Evolutionary conservation across 345 rosid genomes (phyloP), one percentile per base, ranked within the genome.

Genomic region (Mallotus nudiflorus): DNA sequence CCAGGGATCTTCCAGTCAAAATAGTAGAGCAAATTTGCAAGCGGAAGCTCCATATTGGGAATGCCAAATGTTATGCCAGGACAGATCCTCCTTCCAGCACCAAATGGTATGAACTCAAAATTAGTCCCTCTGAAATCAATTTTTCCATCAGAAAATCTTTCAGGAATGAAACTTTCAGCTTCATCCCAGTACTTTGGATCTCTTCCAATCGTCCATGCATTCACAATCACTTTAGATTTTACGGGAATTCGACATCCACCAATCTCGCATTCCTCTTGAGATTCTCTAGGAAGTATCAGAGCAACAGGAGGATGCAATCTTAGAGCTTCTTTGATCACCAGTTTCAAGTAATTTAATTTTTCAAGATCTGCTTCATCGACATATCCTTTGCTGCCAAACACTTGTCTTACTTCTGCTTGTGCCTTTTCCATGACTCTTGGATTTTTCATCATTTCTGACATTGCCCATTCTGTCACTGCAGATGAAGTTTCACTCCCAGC

Each of bases 51-150:
- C 15, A 57, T 11, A 29, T 57, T 57, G 1, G 42, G 11, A 0
- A 31, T 6, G 1, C 40, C 62, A 6, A 57, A n/a, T n/a, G n/a
- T n/a, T n/a, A n/a, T n/a, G n/a, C n/a, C n/a, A n/a, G n/a, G n/a
- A n/a, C n/a, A n/a, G 0, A 29, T 57, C 13, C 62, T 57, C 11
- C 62, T 57, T 31, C 62, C 62, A 57, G 40, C n/a, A 16, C 62
- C 62, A 31, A 57, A 57, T 57, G 62, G 62, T 2, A 57, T 29
- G 4, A 15, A 57, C 10, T 57, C 42, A 1, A 57, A 29, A 19
- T 57, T 18, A 6, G 9, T 3, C 1, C 62, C 62, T 29, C 18
- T 57, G 14, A 9, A 57, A 57, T 57, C 40, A 0, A 57, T 29
- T 6, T 20, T 14, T 6, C 37, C 31, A 5, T 31, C 13, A 2